Conservation (phyloP, 2,329 filamentous ascomycete species). For the Clonostachys chloroleuca region DNA sequence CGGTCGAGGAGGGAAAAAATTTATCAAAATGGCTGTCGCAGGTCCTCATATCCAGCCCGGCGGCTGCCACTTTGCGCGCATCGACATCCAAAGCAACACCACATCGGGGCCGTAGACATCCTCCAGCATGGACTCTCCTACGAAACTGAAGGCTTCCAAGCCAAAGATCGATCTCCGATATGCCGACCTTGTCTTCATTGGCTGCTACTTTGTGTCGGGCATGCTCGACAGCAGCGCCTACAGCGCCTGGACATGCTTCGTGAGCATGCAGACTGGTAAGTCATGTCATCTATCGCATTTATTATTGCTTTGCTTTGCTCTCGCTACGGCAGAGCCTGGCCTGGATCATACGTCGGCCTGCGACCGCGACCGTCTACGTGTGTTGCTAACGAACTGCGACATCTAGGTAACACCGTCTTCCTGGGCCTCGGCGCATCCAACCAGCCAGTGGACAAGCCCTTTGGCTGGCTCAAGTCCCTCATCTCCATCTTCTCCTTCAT, state of each 20-base stretch:
- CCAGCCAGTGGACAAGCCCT: constrained; percentile 43
- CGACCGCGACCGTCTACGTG: not conserved
- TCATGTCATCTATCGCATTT: not conserved
- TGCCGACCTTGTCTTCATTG: constrained; percentile 6
- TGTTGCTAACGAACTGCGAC: not conserved
- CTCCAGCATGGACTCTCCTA: too few species aligned
- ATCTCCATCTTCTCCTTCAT: constrained; percentile 50
- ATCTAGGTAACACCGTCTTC: constrained; percentile 57
- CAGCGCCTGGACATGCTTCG: constrained; percentile 17
- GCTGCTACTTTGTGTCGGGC: constrained; percentile 29
- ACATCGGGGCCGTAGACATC: too few species aligned
- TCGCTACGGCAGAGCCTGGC: not conserved
- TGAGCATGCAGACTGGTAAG: constrained; percentile 31
- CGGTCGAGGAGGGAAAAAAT: too few species aligned
- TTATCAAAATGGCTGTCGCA: too few species aligned
- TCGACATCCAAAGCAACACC: too few species aligned
- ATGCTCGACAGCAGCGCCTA: constrained; percentile 33
- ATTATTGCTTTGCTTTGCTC: not conserved
- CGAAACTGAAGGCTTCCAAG: not conserved
- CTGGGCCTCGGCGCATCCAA: constrained; percentile 52
- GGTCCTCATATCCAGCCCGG: too few species aligned
- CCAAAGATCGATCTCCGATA: constrained; percentile 1
- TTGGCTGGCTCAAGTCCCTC: constrained; percentile 42
- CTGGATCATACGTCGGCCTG: not conserved
- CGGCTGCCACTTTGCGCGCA: too few species aligned